A percentile compares a stretch with the other conserved stretches of the same genome.
Conservation (phyloP, 176 grass and related monocot species). For the Rhynchospora breviuscula region DNA sequence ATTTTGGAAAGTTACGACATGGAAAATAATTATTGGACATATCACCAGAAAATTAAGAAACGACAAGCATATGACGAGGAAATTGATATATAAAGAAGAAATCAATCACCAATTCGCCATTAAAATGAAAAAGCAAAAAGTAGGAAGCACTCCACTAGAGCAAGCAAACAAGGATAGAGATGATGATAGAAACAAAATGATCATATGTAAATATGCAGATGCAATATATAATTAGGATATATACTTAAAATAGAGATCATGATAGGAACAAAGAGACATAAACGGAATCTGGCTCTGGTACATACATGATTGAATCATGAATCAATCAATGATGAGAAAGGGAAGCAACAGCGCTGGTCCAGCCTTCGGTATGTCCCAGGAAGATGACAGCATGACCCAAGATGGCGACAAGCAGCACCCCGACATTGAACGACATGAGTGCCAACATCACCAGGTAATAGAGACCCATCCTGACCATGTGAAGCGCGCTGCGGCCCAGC, state of each 20-base stretch:
- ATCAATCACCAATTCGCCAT: neutral
- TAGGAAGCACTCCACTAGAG: neutral
- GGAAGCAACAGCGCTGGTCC: neutral
- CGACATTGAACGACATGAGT: slow-evolving; percentile 92
- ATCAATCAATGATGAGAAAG: neutral
- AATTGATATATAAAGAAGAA: neutral
- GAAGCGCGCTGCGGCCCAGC: slow-evolving; percentile 27
- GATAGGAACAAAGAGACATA: neutral
- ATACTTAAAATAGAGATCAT: neutral
- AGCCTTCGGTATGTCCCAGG: slow-evolving; percentile 12
- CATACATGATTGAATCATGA: neutral
- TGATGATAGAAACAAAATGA: too few species aligned
- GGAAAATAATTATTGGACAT: neutral
- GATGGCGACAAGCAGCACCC: slow-evolving; percentile 53
- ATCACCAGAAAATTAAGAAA: too few species aligned
- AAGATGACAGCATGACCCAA: slow-evolving; percentile 42
- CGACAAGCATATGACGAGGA: neutral
- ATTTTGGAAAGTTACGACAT: neutral
- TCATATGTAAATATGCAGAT: neutral
- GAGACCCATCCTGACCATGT: slow-evolving; percentile 44
- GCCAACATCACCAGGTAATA: slow-evolving; percentile 86
- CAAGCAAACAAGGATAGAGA: neutral
- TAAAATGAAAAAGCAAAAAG: neutral
- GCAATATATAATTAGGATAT: neutral
- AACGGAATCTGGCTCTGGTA: neutral